Evolutionary conservation across 768 basidiomycete genomes (phyloP).

Genomic region (Boletales sp.): DNA sequence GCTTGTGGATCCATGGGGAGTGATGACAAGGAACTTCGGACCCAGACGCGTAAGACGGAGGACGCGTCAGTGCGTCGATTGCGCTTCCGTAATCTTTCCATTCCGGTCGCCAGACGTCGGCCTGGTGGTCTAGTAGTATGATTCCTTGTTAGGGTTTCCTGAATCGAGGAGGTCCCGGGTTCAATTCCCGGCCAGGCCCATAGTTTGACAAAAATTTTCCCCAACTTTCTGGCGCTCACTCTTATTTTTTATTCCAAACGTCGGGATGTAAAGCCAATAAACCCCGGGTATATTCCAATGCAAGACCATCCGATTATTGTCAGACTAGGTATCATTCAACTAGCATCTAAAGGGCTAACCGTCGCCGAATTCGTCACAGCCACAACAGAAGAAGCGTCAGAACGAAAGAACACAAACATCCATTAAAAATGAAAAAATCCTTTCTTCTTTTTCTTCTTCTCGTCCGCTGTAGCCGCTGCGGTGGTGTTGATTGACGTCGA

Average conservation of each 20-base stretch:
- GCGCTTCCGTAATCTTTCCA: neutral
- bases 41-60: constrained; percentile 7
- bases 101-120: constrained; percentile 6
- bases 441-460: constrained; percentile 77
- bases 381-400: neutral
- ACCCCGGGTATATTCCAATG: neutral
- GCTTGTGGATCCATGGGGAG: constrained; percentile 27
- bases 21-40: neutral
- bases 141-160: constrained; percentile 47
- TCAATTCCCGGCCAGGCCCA: constrained; percentile 57
- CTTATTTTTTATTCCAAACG: neutral
- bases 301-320: constrained; percentile 6
- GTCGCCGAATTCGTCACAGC: too few species aligned
- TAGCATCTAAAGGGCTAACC: constrained; percentile 3
- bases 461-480: constrained; percentile 34
- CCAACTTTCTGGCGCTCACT: too few species aligned
- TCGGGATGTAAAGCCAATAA: too few species aligned
- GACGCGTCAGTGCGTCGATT: constrained; percentile 26
- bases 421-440: constrained; percentile 63
- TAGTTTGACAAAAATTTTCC: neutral
- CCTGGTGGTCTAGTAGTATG: constrained; percentile 55
- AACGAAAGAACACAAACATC: neutral
- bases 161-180: constrained; percentile 58
- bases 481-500: constrained; percentile 43
- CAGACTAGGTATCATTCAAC: constrained; percentile 9